Percentiles rank a stretch among this genome's conserved stretches.
Conservation (phyloP, 164 flowering plant genomes). For the Stephania cephalantha region DNA sequence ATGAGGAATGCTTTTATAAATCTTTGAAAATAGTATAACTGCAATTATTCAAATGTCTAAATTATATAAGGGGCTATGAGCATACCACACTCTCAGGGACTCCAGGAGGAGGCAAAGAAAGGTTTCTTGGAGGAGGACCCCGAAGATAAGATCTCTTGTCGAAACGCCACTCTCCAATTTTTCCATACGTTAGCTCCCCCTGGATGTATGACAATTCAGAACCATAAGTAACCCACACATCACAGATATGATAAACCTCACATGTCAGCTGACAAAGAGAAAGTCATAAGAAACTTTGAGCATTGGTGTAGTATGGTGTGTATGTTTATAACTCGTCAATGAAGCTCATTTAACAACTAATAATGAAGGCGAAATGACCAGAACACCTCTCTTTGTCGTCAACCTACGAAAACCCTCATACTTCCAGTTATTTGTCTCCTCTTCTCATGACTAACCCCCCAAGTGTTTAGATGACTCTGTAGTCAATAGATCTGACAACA, state of each 20-base stretch:
- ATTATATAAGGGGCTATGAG: background rate
- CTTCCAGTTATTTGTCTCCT: background rate
- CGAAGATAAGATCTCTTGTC: constrained; percentile 75
- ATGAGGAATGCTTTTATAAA: background rate
- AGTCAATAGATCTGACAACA: too few species aligned
- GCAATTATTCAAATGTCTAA: background rate
- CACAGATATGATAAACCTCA: background rate
- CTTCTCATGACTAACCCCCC: background rate
- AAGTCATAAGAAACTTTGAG: background rate
- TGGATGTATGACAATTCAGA: constrained; percentile 19
- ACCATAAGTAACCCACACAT: background rate
- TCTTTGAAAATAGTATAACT: background rate
- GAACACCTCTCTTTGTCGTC: background rate
- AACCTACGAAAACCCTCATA: background rate
- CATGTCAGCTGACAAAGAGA: background rate
- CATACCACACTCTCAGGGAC: constrained; percentile 99
- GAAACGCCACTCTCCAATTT: constrained; percentile 92
- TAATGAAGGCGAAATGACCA: background rate
- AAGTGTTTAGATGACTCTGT: too few species aligned
- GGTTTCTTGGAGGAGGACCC: constrained; percentile 70
- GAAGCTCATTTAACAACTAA: background rate
- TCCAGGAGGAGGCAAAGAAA: constrained; percentile 85
- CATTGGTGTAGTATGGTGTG: background rate
- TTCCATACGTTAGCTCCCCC: constrained; percentile 89
- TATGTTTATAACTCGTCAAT: background rate